These are phyloP conservation scores for Lecanicillium sp. DNA, from an alignment of 2,329 filamentous ascomycete genomes.

Conservation along the genomic window DNA sequence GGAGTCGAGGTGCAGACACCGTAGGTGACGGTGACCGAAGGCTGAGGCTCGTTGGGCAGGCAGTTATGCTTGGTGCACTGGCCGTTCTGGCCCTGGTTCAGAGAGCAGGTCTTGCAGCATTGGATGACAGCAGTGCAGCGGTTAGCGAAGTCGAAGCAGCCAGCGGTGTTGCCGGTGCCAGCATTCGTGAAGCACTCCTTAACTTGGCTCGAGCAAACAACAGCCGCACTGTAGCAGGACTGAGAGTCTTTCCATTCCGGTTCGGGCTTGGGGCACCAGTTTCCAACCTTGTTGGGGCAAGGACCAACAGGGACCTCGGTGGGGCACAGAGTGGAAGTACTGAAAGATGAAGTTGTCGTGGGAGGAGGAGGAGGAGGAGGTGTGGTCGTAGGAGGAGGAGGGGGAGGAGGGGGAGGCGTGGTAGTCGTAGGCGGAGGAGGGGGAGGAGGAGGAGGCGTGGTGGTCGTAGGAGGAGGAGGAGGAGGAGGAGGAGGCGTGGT, in stretches of 20 bases:
- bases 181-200: constrained; percentile 7
- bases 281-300: constrained; percentile 5
- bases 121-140: constrained; percentile 5
- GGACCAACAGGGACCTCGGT: not conserved
- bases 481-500: not conserved
- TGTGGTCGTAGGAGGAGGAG: not conserved
- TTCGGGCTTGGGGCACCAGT: constrained; percentile 8
- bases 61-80: constrained; percentile 9
- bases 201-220: not conserved
- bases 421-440: not conserved
- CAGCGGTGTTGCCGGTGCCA: not conserved
- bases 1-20: constrained; percentile 1
- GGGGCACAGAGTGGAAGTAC: constrained; percentile 9
- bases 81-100: not conserved
- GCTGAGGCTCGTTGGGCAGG: not conserved
- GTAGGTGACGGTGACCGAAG: constrained; percentile 1
- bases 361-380: not conserved
- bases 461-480: not conserved
- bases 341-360: constrained; percentile 5
- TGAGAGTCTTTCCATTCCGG: constrained; percentile 1
- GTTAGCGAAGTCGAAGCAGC: constrained; percentile 8
- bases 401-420: not conserved
- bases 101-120: constrained; percentile 9
- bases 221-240: not conserved
- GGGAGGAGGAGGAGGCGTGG: not conserved